A percentile compares a stretch with the other conserved stretches of the same genome.
Evolutionary conservation across 345 rosid species (phyloP).

Genomic region (Leavenworthia alabamica): DNA sequence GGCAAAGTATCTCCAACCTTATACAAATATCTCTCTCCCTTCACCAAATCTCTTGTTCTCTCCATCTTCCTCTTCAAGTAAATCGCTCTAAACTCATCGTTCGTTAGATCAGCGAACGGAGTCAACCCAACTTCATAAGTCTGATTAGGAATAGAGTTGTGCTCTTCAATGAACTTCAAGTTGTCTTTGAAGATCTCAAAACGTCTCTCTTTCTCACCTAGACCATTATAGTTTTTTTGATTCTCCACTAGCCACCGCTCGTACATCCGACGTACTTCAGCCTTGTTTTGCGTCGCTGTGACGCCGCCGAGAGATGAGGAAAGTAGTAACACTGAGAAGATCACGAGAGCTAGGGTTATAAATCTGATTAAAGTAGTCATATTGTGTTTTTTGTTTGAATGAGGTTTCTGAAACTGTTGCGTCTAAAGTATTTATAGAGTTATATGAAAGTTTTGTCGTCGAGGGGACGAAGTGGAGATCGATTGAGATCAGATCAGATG

Average conservation of each 20-base stretch:
- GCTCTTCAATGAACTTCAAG: conserved; percentile 45
- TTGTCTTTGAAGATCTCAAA: conserved; percentile 65
- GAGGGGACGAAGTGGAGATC: neutral
- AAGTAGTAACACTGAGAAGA: conserved; percentile 1
- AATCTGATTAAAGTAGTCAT: conserved; percentile 6
- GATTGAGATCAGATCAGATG: conserved; percentile 14
- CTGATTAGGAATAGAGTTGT: conserved; percentile 37
- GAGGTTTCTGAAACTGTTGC: conserved; percentile 17
- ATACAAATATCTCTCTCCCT: conserved; percentile 27
- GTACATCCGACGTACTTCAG: conserved; percentile 35
- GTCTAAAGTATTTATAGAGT: conserved; percentile 17
- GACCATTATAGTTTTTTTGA: conserved; percentile 43
- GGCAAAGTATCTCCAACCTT: conserved; percentile 36
- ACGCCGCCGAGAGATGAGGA: conserved; percentile 7
- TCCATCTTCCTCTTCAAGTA: conserved; percentile 39
- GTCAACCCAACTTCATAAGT: conserved; percentile 52
- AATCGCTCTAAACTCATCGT: conserved; percentile 45
- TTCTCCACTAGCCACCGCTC: conserved; percentile 56
- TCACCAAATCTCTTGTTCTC: conserved; percentile 2
- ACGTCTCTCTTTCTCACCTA: conserved; percentile 59
- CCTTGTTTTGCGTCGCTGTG: conserved; percentile 19
- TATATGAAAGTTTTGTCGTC: conserved; percentile 2
- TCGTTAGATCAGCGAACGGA: conserved; percentile 68
- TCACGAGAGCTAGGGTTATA: conserved; percentile 4
- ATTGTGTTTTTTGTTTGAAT: neutral